Evolutionary conservation across 2,329 filamentous ascomycete genomes (phyloP).

Genomic region (Colletotrichum tropicicola): DNA sequence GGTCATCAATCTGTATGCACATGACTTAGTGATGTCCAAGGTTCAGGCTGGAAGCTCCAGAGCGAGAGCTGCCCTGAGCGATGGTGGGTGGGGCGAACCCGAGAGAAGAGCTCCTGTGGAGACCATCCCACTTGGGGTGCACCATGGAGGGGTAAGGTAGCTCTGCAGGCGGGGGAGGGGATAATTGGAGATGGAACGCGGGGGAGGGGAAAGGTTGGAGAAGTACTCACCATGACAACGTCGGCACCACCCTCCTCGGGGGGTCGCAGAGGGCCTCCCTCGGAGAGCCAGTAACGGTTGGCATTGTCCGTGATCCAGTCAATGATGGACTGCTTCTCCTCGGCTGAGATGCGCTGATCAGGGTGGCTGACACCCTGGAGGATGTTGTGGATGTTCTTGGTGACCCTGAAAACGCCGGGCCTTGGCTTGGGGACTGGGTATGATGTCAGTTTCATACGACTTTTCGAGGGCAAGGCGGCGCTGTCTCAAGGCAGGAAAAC

Average conservation of each 20-base stretch:
- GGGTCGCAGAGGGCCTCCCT: conserved; percentile 72
- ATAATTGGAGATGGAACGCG: conserved; percentile 17
- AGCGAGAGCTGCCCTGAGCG: not conserved
- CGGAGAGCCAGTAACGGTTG: conserved; percentile 75
- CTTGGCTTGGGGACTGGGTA: conserved; percentile 76
- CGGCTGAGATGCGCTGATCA: conserved; percentile 68
- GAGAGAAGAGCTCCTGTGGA: conserved; percentile 16
- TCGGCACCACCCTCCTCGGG: conserved; percentile 77
- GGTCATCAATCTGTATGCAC: conserved; percentile 72
- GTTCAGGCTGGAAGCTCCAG: not conserved
- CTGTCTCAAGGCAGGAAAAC: conserved; percentile 34
- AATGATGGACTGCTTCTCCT: conserved; percentile 70
- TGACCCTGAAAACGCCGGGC: conserved; percentile 82
- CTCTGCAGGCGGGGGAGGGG: not conserved
- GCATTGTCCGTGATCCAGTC: conserved; percentile 81
- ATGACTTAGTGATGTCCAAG: conserved; percentile 8
- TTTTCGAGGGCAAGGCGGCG: not conserved
- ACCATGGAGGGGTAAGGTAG: conserved; percentile 28
- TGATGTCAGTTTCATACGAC: conserved; percentile 27
- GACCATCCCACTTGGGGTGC: conserved; percentile 16
- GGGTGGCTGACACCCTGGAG: conserved; percentile 79
- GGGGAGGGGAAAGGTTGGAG: not conserved
- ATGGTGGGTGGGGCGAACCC: not conserved
- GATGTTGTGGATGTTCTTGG: conserved; percentile 90
- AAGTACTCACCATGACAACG: conserved; percentile 67